phyloP scores from a whole-genome alignment of 2,329 filamentous ascomycete genomes.

The Leptographium radiaticola region DNA sequence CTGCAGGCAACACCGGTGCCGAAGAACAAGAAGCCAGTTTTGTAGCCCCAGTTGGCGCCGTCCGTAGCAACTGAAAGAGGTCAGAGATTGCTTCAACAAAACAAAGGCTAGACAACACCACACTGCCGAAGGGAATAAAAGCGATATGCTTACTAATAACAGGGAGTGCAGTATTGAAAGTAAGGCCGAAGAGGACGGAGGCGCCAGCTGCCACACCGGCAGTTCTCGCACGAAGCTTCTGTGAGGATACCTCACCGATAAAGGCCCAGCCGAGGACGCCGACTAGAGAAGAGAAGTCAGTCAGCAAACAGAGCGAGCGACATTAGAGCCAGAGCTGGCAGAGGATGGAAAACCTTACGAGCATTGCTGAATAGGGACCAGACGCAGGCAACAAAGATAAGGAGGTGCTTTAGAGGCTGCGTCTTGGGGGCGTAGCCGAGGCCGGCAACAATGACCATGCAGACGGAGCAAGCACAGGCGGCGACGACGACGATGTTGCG shows the following conservation, averaged over 20 bases:
- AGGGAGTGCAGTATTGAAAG: slow-evolving; percentile 13
- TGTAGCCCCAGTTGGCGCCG: slow-evolving; percentile 12
- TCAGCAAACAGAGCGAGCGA: background rate
- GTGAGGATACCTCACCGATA: slow-evolving; percentile 13
- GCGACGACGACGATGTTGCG: slow-evolving; percentile 7
- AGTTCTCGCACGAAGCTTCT: slow-evolving; percentile 12
- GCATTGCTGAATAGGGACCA: slow-evolving; percentile 9
- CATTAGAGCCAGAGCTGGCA: background rate
- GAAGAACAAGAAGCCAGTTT: slow-evolving; percentile 13
- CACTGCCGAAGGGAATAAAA: background rate
- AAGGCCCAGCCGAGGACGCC: slow-evolving; percentile 13
- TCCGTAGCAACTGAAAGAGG: slow-evolving; percentile 5
- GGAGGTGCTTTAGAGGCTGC: slow-evolving; percentile 1
- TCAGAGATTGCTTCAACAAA: background rate
- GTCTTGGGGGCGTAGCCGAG: slow-evolving; percentile 8
- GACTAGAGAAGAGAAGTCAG: background rate
- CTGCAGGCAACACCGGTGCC: slow-evolving; percentile 9
- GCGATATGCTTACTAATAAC: slow-evolving; percentile 8
- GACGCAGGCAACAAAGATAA: slow-evolving; percentile 12
- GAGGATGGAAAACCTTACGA: background rate
- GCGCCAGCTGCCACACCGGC: slow-evolving; percentile 11
- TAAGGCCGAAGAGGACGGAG: slow-evolving; percentile 13
- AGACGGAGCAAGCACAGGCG: slow-evolving; percentile 5
- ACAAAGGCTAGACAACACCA: background rate
- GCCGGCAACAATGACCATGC: slow-evolving; percentile 9